A percentile compares a stretch with the other conserved stretches of the same genome.
These are phyloP conservation scores for Beta lomatogona DNA, from an alignment of 179 eudicot genomes.

Conservation along the genomic window DNA sequence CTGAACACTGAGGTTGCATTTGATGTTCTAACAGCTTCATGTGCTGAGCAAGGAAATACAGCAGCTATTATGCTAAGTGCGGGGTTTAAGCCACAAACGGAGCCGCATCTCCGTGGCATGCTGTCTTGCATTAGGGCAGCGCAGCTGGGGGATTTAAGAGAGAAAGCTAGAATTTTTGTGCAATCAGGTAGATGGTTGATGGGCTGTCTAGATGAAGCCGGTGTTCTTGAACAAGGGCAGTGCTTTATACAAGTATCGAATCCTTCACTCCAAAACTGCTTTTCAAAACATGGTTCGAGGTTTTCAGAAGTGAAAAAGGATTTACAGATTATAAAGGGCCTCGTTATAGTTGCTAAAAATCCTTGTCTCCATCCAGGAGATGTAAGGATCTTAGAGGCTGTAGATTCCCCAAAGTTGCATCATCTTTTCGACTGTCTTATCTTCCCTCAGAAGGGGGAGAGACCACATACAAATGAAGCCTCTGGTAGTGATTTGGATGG, in stretches of 20 bases:
- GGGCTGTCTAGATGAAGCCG: slow-evolving; percentile 86
- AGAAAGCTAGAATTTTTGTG: slow-evolving; percentile 80
- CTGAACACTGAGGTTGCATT: slow-evolving; percentile 61
- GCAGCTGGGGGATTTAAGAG: slow-evolving; percentile 72
- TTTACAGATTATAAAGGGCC: slow-evolving; percentile 54
- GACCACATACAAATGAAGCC: slow-evolving; percentile 88
- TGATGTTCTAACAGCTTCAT: slow-evolving; percentile 69
- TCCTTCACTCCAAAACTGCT: slow-evolving; percentile 69
- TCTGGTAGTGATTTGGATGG: slow-evolving; percentile 98
- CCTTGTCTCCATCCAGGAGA: slow-evolving; percentile 99
- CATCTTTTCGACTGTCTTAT: slow-evolving; percentile 82
- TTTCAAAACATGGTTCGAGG: slow-evolving; percentile 63
- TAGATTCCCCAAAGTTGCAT: slow-evolving; percentile 61
- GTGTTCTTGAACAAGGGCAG: slow-evolving; percentile 81
- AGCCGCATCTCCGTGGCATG: slow-evolving; percentile 87
- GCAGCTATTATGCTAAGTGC: slow-evolving; percentile 82
- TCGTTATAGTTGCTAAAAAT: slow-evolving; percentile 75
- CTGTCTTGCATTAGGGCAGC: slow-evolving; percentile 73
- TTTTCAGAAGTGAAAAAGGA: slow-evolving; percentile 54
- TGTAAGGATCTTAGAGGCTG: slow-evolving; percentile 76
- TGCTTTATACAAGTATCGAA: slow-evolving; percentile 80
- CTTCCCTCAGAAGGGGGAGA: slow-evolving; percentile 88
- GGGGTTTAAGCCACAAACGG: slow-evolving; percentile 73
- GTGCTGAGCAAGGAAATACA: slow-evolving; percentile 76
- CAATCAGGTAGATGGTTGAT: slow-evolving; percentile 81